Evolutionary conservation across 2,329 filamentous ascomycete species (phyloP).

Genomic region (Zarea fungicola): DNA sequence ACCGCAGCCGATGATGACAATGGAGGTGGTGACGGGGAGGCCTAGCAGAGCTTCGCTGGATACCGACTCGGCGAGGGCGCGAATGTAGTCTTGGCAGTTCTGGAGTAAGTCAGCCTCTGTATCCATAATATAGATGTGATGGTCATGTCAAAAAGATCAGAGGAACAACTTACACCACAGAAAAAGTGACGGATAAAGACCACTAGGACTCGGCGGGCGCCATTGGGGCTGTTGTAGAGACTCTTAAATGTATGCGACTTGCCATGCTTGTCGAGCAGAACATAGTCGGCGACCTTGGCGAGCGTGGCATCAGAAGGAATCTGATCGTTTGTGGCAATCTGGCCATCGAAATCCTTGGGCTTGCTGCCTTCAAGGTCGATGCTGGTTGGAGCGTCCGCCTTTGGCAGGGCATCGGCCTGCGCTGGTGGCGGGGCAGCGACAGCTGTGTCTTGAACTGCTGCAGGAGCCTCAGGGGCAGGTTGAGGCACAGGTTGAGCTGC

Average conservation of each 20-base stretch:
- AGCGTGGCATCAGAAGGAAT: constrained; percentile 47
- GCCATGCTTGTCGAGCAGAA: constrained; percentile 57
- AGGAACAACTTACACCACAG: constrained; percentile 58
- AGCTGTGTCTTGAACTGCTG: background rate
- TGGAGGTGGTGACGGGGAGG: constrained; percentile 53
- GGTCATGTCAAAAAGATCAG: background rate
- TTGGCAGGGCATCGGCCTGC: constrained; percentile 2
- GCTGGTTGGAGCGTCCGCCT: constrained; percentile 19
- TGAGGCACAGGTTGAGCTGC: background rate
- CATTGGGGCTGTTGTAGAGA: constrained; percentile 52
- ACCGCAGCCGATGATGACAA: constrained; percentile 70
- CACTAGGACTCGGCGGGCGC: constrained; percentile 55
- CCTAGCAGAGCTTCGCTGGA: constrained; percentile 44
- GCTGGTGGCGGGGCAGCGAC: background rate
- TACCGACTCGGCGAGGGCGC: constrained; percentile 54
- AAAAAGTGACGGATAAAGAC: constrained; percentile 78
- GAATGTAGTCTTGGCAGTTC: constrained; percentile 74
- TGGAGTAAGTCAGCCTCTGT: constrained; percentile 29
- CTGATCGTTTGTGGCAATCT: constrained; percentile 50
- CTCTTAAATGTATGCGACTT: constrained; percentile 57
- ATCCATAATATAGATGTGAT: too few relatives aligned
- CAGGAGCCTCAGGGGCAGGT: background rate
- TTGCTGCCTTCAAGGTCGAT: constrained; percentile 34
- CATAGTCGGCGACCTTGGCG: constrained; percentile 47
- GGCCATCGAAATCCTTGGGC: constrained; percentile 50